phyloP scores from a whole-genome alignment of 2,329 filamentous ascomycete species.

The Emydomyces testavorans region DNA sequence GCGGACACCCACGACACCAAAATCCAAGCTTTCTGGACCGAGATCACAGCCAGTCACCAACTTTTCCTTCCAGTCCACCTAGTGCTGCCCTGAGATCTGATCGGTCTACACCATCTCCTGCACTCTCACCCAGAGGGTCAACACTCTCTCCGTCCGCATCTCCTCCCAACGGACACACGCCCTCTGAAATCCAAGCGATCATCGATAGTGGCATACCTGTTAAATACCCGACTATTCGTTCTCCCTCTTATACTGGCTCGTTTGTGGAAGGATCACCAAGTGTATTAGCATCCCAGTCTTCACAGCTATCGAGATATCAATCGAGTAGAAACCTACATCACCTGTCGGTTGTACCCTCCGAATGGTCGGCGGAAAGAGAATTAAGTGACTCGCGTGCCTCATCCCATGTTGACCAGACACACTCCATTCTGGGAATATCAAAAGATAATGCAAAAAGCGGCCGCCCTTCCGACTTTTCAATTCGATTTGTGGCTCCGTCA shows the following conservation, averaged over 20 bases:
- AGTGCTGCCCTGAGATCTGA: slow-evolving; percentile 25
- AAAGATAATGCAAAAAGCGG: slow-evolving; percentile 13
- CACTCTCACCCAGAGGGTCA: slow-evolving; percentile 16
- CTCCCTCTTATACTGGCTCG: slow-evolving; percentile 31
- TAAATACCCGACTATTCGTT: slow-evolving; percentile 13
- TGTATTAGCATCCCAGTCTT: slow-evolving; percentile 21
- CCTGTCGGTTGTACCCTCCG: slow-evolving; percentile 37
- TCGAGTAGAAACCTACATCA: slow-evolving; percentile 34
- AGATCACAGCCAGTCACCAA: slow-evolving; percentile 27
- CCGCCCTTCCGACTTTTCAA: slow-evolving; percentile 21
- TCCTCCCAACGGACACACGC: slow-evolving; percentile 23
- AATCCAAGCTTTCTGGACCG: slow-evolving; percentile 23
- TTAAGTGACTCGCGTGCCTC: slow-evolving; percentile 21
- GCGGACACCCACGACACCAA: slow-evolving; percentile 29
- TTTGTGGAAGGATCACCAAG: slow-evolving; percentile 28
- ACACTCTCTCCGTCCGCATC: slow-evolving; percentile 23
- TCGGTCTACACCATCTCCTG: slow-evolving; percentile 26
- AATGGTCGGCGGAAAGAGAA: slow-evolving; percentile 29
- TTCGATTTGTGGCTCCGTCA: slow-evolving; percentile 27
- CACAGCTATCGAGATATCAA: slow-evolving; percentile 26
- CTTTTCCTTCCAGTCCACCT: slow-evolving; percentile 33
- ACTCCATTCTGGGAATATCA: background rate
- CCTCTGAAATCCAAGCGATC: slow-evolving; percentile 10
- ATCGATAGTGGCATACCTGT: slow-evolving; percentile 7
- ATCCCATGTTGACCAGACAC: slow-evolving; percentile 15